Percentiles rank a stretch among this genome's conserved stretches.
Evolutionary conservation across 176 grass and related monocot species (phyloP).

Genomic region (Carex kokanica): DNA sequence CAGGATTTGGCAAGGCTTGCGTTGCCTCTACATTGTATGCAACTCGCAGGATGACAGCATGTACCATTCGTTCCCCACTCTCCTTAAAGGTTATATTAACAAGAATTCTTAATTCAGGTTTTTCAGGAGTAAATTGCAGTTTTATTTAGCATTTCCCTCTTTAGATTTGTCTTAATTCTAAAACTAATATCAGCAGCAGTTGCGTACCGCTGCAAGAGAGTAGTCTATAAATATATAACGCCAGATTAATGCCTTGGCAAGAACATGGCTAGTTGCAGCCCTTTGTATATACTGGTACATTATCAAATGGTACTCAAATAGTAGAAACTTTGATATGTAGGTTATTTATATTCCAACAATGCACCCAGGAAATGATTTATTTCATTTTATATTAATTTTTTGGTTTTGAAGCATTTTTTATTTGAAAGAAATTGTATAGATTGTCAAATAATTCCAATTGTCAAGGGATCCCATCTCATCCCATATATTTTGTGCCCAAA

Average conservation of each 20-base stretch:
- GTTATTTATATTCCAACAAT: background rate
- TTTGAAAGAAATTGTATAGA: background rate
- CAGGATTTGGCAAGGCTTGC: slow-evolving; percentile 6
- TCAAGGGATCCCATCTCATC: background rate
- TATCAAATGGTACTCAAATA: background rate
- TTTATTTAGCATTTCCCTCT: background rate
- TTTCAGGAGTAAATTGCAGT: background rate
- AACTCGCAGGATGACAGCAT: background rate
- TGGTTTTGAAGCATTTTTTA: background rate
- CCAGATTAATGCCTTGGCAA: background rate
- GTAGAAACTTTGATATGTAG: background rate
- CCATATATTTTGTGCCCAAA: background rate
- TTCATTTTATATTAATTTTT: background rate
- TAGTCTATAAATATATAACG: background rate
- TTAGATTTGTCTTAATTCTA: background rate
- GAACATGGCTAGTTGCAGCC: background rate
- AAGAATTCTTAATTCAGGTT: background rate
- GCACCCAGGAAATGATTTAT: background rate
- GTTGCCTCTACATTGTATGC: background rate
- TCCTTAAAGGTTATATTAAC: background rate
- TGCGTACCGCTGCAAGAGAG: background rate
- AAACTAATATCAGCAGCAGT: background rate
- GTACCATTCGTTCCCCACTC: background rate
- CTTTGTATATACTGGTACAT: background rate
- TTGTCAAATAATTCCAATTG: background rate